Evolutionary conservation across 2,329 filamentous ascomycete genomes (phyloP), one percentile per base, ranked within the genome.

Genomic region (Clathrospora elynae): DNA sequence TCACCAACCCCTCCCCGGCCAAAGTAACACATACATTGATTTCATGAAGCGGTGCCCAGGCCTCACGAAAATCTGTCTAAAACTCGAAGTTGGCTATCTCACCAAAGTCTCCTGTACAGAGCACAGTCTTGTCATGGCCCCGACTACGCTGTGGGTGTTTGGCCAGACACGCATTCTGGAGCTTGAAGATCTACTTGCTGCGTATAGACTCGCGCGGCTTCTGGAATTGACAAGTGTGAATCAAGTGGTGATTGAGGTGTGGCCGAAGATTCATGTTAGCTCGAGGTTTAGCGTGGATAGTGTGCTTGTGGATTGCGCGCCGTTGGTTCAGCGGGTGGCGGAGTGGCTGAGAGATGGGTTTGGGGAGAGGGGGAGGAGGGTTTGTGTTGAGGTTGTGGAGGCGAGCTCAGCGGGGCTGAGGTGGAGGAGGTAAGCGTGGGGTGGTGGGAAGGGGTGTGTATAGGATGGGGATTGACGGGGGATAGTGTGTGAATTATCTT

Each of bases 281-380:
- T 12, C 23, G 29, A n/a, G 25, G 1, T 13, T 29, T n/a, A 13
- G 40, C n/a, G 23, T 41, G 14, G 13, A 28, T 20, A 18, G 23
- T 14, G 28, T 33, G 10, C 11, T 40, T 19, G 35, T 42, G 9
- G 22, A 44, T 20, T 39, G 25, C 20, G 20, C 34, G 13, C 35
- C 45, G 19, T 17, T 35, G 19, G 32, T 48, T 8, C 20, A 33
- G 24, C 11, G 19, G 20, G 17, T 43, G 25, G 34, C 26, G 24
- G 10, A 22, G 13, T 48, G 34, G 39, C n/a, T 48, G 9, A n/a
- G 20, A 11, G 23, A 32, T 2, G 45, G 45, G 7, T 48, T 48
- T 16, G 19, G 6, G 1, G 14, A 29, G 12, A 39, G 20, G 35
- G 45, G 24, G 8, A 36, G 26, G 18, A 8, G 23, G 1, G 25